Evolutionary conservation across 352 stramenopile species (phyloP), one percentile per base, ranked within the genome.

Genomic region (Pilasporangium apinafurcum): DNA sequence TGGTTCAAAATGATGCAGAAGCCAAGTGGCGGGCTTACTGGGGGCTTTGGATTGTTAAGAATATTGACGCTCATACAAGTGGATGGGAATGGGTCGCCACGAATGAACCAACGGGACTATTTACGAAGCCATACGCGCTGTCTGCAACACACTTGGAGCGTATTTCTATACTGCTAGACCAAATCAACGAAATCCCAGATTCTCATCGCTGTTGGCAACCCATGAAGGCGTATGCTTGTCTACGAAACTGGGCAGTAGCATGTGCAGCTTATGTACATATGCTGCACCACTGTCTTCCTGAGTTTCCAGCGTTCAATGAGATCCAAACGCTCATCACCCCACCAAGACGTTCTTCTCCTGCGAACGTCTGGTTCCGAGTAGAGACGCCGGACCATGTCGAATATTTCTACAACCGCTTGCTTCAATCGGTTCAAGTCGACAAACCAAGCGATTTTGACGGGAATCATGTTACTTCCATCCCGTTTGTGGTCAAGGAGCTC

Each of bases 41-140:
- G 75, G 69, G 56, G 8, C 53, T 83, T 0, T 88, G 75, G 75
- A 76, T 88, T 16, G 69, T 85, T 46, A 88, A 85, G 53, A 88
- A 88, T 52, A 76, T 88, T 37, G 71, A 88, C 12, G 41, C 71
- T 14, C 75, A 88, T 50, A 64, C 64, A 2, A 45, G 59, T 24
- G 71, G 72, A 7, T 88, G 75, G 72, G 65, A 85, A 25, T 88
- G 75, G 72, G 48, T 71, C 43, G 46, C 72, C 9, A 65, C 65
- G 26, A 85, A 88, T 27, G 71, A 88, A 32, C 72, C 75, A 0
- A 68, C 54, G 30, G 75, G 75, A 4, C 34, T 88, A 1, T 86
- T 88, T 57, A 88, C 75, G 20, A 82, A 88, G 48, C 72, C 75
- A 16, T 88, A 88, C 56, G 50, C 50, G 0, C 56, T 88, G 12